These are phyloP conservation scores for Entophlyctis helioformis DNA, from an alignment of 192 early-diverging fungal genomes.

Conservation along the genomic window DNA sequence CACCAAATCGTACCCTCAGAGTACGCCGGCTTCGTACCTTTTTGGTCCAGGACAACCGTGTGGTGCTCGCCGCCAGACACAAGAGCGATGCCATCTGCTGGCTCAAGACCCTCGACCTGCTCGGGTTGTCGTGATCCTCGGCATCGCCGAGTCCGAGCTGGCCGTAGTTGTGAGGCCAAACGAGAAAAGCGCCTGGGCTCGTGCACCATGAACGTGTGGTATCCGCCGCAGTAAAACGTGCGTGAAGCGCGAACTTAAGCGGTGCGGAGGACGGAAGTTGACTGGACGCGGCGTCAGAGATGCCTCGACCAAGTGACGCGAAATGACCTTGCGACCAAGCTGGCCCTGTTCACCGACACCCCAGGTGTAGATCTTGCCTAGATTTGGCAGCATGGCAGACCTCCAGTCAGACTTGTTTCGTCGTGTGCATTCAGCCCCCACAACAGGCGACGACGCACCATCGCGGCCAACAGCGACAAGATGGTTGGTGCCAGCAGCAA, in stretches of 20 bases:
- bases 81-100: conserved; percentile 26
- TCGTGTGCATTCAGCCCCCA: no score
- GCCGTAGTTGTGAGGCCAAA: conserved; percentile 84
- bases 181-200: conserved; percentile 48
- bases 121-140: conserved; percentile 53
- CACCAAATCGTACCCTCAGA: not conserved
- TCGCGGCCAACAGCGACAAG: conserved; percentile 58
- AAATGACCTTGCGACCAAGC: conserved; percentile 69
- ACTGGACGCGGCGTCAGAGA: conserved; percentile 25
- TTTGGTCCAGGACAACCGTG: conserved; percentile 58
- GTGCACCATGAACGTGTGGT: conserved; percentile 74
- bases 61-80: conserved; percentile 84
- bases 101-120: conserved; percentile 34
- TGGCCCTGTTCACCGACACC: conserved; percentile 83
- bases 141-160: conserved; percentile 63
- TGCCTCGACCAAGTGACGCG: conserved; percentile 31
- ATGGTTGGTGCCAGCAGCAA: conserved; percentile 80
- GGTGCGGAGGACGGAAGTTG: conserved; percentile 56
- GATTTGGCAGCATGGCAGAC: no score
- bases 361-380: conserved; percentile 75
- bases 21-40: conserved; percentile 25
- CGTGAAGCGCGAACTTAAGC: no score
- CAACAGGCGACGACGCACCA: no score
- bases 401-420: no score
- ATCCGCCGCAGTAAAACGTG: conserved; percentile 65